Base-by-base conservation (phyloP, 352 stramenopile genomes). In the Phytophthora citrophthora region DNA sequence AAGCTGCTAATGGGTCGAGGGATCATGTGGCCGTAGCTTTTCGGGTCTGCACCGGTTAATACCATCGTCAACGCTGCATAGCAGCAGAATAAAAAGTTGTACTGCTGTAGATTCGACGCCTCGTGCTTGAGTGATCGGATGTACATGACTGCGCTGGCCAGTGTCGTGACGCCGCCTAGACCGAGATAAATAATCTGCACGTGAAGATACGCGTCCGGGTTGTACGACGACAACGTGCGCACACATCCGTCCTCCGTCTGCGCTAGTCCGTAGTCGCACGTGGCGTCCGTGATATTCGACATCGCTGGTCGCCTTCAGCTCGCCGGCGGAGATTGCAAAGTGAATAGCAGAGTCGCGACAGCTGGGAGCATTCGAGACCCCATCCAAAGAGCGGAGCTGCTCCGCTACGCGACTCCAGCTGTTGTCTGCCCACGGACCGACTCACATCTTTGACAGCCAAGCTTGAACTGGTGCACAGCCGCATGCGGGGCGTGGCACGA, bases 11-110 rank as follows among this genome's bases (percentile, higher is more conserved):
- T 54, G 18, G 70, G 59, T 13, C 66, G 74, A 53, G 74, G 71
- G 31, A 83, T 54, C 8, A 77, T 11, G 49, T 79, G 67, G 32
- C 64, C 68, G 24, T 80, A 83, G 26, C 70, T 76, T 29, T 68
- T 72, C 4, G 71, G 71, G 39, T 83, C 74, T 11, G 65, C 56
- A 4, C 68, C 68, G 31, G 34, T 74, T 39, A 75, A 45, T 8
- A 77, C 47, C 48, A 83, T 70, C 27, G 74, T 76, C 27, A 80
- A 44, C 26, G 74, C 65, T 7, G 65, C 65, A 20, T 80, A 83
- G 32, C 59, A 64, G 56, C 67, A 77, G 36, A 79, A 60, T 36
- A 83, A 29, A 24, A 83, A 76, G 44, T 67, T 74, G 49, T 68
- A 68, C 51, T 76, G 62, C 55, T 83, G 74, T 15, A 83, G 26